Conservation (phyloP, 1,139 yeast species). For the Yamadazyma triangularis region DNA sequence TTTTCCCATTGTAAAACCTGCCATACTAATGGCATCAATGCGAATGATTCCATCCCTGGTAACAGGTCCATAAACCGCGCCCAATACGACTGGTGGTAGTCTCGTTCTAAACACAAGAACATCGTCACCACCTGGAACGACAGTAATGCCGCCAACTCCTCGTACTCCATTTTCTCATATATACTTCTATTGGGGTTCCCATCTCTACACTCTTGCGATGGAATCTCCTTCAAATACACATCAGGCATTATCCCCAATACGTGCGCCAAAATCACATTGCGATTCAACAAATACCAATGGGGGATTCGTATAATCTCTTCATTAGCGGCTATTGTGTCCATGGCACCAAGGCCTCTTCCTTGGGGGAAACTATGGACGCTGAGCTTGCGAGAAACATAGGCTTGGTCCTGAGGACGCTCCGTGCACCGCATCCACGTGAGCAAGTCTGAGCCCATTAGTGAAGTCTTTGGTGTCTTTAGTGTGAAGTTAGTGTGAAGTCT, state of each 20-base stretch:
- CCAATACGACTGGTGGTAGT: constrained; percentile 52
- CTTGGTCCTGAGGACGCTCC: no score
- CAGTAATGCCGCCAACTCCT: constrained; percentile 29
- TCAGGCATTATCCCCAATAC: no score
- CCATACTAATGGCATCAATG: constrained; percentile 52
- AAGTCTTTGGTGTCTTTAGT: no score
- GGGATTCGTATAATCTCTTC: constrained; percentile 55
- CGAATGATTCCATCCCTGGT: constrained; percentile 48
- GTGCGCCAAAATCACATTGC: constrained; percentile 51
- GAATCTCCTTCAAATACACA: no score
- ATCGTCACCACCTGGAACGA: constrained; percentile 48
- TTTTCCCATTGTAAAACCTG: constrained; percentile 21
- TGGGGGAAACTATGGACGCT: no score
- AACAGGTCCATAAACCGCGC: constrained; percentile 56
- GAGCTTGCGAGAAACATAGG: no score
- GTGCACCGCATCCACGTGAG: no score
- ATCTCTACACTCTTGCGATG: no score
- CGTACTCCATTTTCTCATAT: constrained; percentile 27
- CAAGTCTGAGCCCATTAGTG: no score
- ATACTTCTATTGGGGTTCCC: no score
- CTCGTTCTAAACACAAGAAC: constrained; percentile 45
- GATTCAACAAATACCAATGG: constrained; percentile 55
- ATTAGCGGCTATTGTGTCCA: constrained; percentile 24
- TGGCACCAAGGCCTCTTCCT: constrained; percentile 64
- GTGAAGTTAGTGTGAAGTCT: no score